These are phyloP conservation scores for Mucor indicus DNA, from an alignment of 371 early-diverging fungal species.

Conservation along the genomic window DNA sequence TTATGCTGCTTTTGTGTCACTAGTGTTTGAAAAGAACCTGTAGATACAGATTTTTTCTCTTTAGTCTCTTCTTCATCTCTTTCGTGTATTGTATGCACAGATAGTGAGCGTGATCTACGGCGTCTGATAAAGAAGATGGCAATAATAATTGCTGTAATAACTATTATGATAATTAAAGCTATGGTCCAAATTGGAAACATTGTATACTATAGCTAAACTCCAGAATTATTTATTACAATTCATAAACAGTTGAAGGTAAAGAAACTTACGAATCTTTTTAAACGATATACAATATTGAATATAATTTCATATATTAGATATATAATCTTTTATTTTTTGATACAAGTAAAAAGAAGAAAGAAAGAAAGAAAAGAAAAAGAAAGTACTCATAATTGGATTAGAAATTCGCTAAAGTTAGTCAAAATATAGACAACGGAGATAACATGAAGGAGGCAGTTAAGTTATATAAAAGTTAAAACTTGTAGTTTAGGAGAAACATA, in stretches of 20 bases:
- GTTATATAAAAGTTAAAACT: no score
- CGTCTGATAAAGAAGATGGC: conserved; percentile 1
- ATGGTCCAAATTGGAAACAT: conserved; percentile 26
- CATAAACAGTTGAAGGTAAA: no score
- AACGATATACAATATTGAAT: conserved; percentile 1
- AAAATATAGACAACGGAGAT: no score
- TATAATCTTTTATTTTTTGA: neutral
- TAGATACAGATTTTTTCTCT: conserved; percentile 10
- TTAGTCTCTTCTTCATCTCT: neutral
- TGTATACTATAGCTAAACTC: neutral
- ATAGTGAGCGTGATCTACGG: conserved; percentile 2
- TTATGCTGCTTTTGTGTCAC: conserved; percentile 4
- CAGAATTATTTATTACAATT: neutral
- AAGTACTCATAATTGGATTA: no score
- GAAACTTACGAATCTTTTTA: no score
- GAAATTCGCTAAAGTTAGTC: no score
- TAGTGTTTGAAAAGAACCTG: conserved; percentile 9
- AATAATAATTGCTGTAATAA: conserved; percentile 2
- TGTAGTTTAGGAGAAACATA: no score
- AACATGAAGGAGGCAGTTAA: no score
- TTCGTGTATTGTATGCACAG: conserved; percentile 2
- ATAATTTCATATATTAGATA: conserved; percentile 1
- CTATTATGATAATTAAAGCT: conserved; percentile 14
- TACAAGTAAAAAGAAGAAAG: conserved; percentile 8
- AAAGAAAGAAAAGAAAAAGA: conserved; percentile 4